These are phyloP conservation scores for Mucor racemosus DNA, from an alignment of 371 early-diverging fungal genomes.

Conservation along the genomic window DNA sequence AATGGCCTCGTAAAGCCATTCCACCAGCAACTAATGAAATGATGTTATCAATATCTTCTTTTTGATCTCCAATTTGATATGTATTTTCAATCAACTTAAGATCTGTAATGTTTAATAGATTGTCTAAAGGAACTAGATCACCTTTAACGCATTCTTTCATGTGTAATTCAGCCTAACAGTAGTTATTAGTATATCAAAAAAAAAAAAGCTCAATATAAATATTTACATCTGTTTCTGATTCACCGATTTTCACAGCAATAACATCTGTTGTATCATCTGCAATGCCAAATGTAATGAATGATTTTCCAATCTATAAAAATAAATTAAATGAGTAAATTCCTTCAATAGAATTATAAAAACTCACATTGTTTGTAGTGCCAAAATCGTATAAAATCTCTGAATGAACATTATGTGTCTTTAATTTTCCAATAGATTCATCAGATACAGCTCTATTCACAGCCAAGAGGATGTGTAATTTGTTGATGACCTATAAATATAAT, in stretches of 20 bases:
- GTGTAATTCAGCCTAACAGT: constrained; percentile 33
- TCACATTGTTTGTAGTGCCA: constrained; percentile 50
- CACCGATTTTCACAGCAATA: constrained; percentile 57
- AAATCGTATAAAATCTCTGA: constrained; percentile 66
- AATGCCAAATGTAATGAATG: constrained; percentile 60
- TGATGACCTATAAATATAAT: constrained; percentile 46
- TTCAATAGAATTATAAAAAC: not conserved
- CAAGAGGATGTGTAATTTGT: constrained; percentile 49
- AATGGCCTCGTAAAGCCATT: constrained; percentile 47
- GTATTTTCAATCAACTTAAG: constrained; percentile 45
- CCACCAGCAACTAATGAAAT: constrained; percentile 41
- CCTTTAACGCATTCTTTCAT: constrained; percentile 47
- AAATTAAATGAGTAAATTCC: not conserved
- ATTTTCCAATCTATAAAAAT: constrained; percentile 54
- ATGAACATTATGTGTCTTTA: constrained; percentile 59
- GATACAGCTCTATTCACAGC: constrained; percentile 59
- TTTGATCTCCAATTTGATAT: constrained; percentile 34
- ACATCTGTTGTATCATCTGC: constrained; percentile 47
- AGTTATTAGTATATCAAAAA: not conserved
- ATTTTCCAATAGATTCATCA: constrained; percentile 47
- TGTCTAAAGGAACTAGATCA: constrained; percentile 39
- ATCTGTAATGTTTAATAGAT: constrained; percentile 31
- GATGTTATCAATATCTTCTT: constrained; percentile 20
- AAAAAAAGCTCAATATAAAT: not conserved
- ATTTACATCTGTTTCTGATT: constrained; percentile 44